Evolutionary conservation across 148 eudicot species (phyloP).

Genomic region (Bassia scoparia): DNA sequence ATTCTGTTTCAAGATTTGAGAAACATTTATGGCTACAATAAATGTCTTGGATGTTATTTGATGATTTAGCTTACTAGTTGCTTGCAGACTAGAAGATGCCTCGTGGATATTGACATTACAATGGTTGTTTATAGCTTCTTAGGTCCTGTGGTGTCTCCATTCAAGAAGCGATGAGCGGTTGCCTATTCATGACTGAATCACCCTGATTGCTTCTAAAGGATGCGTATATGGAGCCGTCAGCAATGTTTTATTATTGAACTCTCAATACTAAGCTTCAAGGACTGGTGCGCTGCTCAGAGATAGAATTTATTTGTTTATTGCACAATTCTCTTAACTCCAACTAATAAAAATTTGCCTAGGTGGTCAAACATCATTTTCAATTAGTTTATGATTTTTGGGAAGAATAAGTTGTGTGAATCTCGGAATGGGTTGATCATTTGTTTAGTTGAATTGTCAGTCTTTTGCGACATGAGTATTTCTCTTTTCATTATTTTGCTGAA

Average conservation of each 20-base stretch:
- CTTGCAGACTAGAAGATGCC: constrained; percentile 15
- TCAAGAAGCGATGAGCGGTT: constrained; percentile 94
- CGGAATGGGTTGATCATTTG: too few species aligned
- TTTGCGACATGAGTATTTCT: too few species aligned
- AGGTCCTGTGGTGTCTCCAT: constrained; percentile 97
- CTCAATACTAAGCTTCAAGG: constrained; percentile 94
- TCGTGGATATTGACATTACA: constrained; percentile 23
- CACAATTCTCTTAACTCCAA: too few species aligned
- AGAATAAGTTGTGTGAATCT: too few species aligned
- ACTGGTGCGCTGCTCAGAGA: constrained; percentile 56
- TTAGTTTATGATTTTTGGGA: too few species aligned
- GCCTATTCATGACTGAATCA: constrained; percentile 77
- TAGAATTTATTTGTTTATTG: not conserved
- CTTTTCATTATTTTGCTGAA: too few species aligned
- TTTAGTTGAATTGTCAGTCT: too few species aligned
- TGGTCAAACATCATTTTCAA: too few species aligned
- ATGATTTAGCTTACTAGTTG: constrained; percentile 11
- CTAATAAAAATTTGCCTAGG: too few species aligned
- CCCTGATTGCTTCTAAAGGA: constrained; percentile 90
- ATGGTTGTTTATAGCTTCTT: constrained; percentile 57
- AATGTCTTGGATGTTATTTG: constrained; percentile 10
- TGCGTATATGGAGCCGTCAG: constrained; percentile 99
- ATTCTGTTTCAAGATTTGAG: not conserved
- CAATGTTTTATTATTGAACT: constrained; percentile 95
- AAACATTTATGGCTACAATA: not conserved